Conservation (phyloP, 495 filamentous ascomycete genomes). For the Pyronema domesticum region DNA sequence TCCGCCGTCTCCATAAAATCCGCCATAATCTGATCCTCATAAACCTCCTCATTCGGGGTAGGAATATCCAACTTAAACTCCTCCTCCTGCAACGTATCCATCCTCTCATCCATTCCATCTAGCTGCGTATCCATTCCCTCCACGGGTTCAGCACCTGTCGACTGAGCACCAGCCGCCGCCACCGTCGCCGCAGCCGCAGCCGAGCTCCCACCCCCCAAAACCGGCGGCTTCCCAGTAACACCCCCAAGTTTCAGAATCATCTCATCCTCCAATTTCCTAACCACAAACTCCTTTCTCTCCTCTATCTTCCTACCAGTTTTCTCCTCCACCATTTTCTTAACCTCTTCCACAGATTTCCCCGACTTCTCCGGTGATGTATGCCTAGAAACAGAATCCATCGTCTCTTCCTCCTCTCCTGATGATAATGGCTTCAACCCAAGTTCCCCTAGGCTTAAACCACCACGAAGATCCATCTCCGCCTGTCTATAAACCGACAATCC, state of each 20-base stretch:
- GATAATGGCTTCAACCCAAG: too few species aligned
- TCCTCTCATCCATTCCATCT: background rate
- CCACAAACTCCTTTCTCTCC: conserved; percentile 10
- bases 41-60: background rate
- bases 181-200: background rate
- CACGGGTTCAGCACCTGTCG: background rate
- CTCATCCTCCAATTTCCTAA: conserved; percentile 14
- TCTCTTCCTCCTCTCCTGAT: background rate
- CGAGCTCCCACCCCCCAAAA: conserved; percentile 5
- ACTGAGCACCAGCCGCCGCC: background rate
- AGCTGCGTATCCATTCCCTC: background rate
- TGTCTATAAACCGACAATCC: conserved; percentile 43
- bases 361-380: conserved; percentile 37
- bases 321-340: conserved; percentile 13
- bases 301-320: conserved; percentile 17
- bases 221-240: conserved; percentile 13
- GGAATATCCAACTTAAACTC: conserved; percentile 5
- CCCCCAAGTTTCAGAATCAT: conserved; percentile 20
- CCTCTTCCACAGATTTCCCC: conserved; percentile 45
- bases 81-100: conserved; percentile 1
- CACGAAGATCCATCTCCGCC: conserved; percentile 46
- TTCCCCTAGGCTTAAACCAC: conserved; percentile 9
- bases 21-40: conserved; percentile 19
- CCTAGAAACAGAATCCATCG: background rate
- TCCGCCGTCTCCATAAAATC: conserved; percentile 16